Percentiles rank a stretch among this genome's conserved stretches.
Conservation (phyloP, 352 stramenopile genomes). For the Ophiocytium majus region DNA sequence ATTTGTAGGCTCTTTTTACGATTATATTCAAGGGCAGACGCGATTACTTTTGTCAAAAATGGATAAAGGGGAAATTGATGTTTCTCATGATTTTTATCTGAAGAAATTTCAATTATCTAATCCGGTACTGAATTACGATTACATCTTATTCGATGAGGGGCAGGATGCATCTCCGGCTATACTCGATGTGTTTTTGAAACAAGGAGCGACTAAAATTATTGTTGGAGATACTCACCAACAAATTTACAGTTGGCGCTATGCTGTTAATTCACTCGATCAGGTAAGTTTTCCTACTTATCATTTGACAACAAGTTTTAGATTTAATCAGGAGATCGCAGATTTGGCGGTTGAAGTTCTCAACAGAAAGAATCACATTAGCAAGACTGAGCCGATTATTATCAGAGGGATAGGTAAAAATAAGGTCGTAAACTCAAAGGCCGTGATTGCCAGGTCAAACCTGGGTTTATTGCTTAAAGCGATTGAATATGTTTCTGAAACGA, state of each 20-base stretch:
- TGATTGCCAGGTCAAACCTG: slow-evolving; percentile 20
- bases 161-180: slow-evolving; percentile 24
- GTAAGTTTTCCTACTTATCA: slow-evolving; percentile 20
- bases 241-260: slow-evolving; percentile 19
- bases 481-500: slow-evolving; percentile 8
- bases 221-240: slow-evolving; percentile 24
- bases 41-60: slow-evolving; percentile 2
- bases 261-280: slow-evolving; percentile 22
- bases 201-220: slow-evolving; percentile 30
- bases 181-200: slow-evolving; percentile 23
- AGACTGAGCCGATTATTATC: slow-evolving; percentile 5
- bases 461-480: slow-evolving; percentile 23
- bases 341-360: not conserved
- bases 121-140: slow-evolving; percentile 18
- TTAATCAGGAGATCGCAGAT: slow-evolving; percentile 19
- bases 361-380: slow-evolving; percentile 13
- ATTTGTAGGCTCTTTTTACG: slow-evolving; percentile 15
- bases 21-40: slow-evolving; percentile 18
- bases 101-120: slow-evolving; percentile 26
- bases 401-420: slow-evolving; percentile 13
- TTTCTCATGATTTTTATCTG: slow-evolving; percentile 27
- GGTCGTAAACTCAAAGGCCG: not conserved
- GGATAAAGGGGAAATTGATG: slow-evolving; percentile 12
- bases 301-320: slow-evolving; percentile 28
- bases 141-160: slow-evolving; percentile 30